Base-by-base conservation (phyloP, 169 alveolate genomes). In the Eimeria maxima region DNA sequence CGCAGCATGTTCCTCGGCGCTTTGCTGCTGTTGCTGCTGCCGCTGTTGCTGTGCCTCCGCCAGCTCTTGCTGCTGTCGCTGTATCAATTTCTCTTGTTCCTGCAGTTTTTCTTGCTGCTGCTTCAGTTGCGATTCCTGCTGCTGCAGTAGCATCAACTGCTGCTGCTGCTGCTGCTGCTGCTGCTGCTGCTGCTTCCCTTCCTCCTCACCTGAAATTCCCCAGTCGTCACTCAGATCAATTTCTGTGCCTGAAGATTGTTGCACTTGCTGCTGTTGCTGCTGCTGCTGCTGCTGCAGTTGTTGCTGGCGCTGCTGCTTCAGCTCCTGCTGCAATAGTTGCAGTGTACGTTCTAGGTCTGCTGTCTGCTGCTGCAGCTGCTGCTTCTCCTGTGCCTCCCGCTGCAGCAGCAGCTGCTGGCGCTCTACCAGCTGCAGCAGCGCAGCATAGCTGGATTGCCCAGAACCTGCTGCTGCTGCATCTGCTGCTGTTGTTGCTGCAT, bases 341-440 rank as follows among this genome's bases (percentile, higher is more conserved):
- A 80, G 69, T 0, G 90, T 50, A 8, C 90, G 90, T 47, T 80
- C 90, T 50, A 80, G 90, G 45, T 80, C 90, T 45, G 53, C 14
- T 47, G 90, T 80, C 47, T 80, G 90, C 90, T 80, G 90, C 90
- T 80, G 29, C 29, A 42, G 42, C 29, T 47, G 90, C 47, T 80
- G 90, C 90, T 80, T 80, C 69, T 80, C 90, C 90, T 80, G 90
- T 13, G 90, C 44, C 47, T 80, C 90, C 44, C 90, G 90, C 90
- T 50, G 90, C 69, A 80, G 90, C 90, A 80, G 90, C 71, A n/a
- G 90, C 90, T 80, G 90, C 90, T 80, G 90, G 20, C 90, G 65
- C 69, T 80, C 90, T 3, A 80, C 90, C n/a, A 80, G 69, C 90
- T 80, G 90, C 90, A 80, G 90, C 90, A 80, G 69, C 47, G 90